Percentiles rank a stretch among this genome's conserved stretches.
These are phyloP conservation scores for Schizosaccharomyces osmophilus DNA, from an alignment of 805 yeast species.

Conservation along the genomic window DNA sequence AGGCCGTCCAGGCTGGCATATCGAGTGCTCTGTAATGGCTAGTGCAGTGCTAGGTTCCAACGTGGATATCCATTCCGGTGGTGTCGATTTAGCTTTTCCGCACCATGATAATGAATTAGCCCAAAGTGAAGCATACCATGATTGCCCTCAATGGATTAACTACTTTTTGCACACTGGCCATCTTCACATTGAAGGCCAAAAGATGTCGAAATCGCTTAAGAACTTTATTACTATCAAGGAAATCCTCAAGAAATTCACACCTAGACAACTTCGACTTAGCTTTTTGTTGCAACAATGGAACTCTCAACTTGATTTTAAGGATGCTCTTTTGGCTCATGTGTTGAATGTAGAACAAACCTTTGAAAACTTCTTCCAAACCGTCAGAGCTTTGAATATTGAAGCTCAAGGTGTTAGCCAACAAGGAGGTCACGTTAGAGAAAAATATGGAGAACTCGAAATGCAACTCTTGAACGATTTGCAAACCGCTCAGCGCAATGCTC, in stretches of 20 bases:
- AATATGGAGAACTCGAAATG: constrained; percentile 30
- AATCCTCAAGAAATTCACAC: constrained; percentile 43
- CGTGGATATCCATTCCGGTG: constrained; percentile 92
- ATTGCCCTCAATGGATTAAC: constrained; percentile 84
- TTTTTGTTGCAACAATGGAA: constrained; percentile 89
- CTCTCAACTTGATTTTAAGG: constrained; percentile 75
- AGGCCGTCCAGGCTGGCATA: constrained; percentile 99
- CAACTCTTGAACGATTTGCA: constrained; percentile 21
- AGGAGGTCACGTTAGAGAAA: constrained; percentile 36
- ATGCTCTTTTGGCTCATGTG: constrained; percentile 50
- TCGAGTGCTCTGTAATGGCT: constrained; percentile 98
- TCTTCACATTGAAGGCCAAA: constrained; percentile 92
- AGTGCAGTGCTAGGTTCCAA: constrained; percentile 57
- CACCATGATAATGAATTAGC: constrained; percentile 98
- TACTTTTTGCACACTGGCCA: constrained; percentile 94
- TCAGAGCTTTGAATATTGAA: constrained; percentile 60
- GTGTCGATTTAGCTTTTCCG: constrained; percentile 91
- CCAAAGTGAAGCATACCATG: constrained; percentile 81
- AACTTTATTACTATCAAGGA: constrained; percentile 87
- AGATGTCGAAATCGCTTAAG: constrained; percentile 86
- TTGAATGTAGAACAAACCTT: constrained; percentile 48
- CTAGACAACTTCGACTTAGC: constrained; percentile 72
- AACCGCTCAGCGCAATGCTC: constrained; percentile 32
- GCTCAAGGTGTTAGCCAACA: constrained; percentile 24
- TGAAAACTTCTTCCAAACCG: constrained; percentile 61